These are phyloP conservation scores for Paramyrothecium roridum DNA, from an alignment of 2,329 filamentous ascomycete genomes.

Conservation along the genomic window DNA sequence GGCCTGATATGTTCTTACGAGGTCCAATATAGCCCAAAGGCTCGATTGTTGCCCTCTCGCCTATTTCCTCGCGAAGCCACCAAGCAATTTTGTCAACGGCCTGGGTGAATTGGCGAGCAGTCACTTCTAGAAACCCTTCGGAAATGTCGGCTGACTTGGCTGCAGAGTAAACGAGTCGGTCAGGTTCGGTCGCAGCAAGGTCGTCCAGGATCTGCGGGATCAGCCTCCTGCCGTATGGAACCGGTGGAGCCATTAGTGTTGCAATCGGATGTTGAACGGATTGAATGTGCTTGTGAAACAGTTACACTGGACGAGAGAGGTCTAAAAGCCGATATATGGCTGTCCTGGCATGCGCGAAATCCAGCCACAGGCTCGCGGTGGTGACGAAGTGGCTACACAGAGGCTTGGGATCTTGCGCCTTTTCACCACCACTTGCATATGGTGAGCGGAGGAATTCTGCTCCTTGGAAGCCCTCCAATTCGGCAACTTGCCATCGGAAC, in stretches of 20 bases:
- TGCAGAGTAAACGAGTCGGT: slow-evolving; percentile 19
- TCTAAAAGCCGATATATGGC: too few relatives aligned
- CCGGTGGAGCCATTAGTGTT: not conserved
- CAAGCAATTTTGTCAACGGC: slow-evolving; percentile 27
- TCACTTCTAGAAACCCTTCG: slow-evolving; percentile 14
- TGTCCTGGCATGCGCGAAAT: too few relatives aligned
- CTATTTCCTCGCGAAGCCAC: slow-evolving; percentile 20
- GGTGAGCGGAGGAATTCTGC: too few relatives aligned
- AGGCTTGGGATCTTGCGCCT: too few relatives aligned
- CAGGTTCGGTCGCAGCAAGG: slow-evolving; percentile 19
- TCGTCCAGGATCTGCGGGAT: slow-evolving; percentile 24
- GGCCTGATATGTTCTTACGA: slow-evolving; percentile 17
- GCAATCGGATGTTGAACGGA: not conserved
- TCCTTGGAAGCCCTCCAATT: too few relatives aligned
- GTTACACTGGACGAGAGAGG: too few relatives aligned
- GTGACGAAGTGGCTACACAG: too few relatives aligned
- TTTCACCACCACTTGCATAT: too few relatives aligned
- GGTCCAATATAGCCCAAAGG: slow-evolving; percentile 27
- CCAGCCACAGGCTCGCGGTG: too few relatives aligned
- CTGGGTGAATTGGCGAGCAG: slow-evolving; percentile 17
- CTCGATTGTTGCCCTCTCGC: slow-evolving; percentile 10
- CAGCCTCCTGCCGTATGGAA: slow-evolving; percentile 16
- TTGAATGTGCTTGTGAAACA: too few relatives aligned
- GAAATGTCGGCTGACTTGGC: slow-evolving; percentile 8
- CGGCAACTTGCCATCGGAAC: too few relatives aligned